Evolutionary conservation across 192 early-diverging fungal species (phyloP).

Genomic region (Umbelopsis isabellina): DNA sequence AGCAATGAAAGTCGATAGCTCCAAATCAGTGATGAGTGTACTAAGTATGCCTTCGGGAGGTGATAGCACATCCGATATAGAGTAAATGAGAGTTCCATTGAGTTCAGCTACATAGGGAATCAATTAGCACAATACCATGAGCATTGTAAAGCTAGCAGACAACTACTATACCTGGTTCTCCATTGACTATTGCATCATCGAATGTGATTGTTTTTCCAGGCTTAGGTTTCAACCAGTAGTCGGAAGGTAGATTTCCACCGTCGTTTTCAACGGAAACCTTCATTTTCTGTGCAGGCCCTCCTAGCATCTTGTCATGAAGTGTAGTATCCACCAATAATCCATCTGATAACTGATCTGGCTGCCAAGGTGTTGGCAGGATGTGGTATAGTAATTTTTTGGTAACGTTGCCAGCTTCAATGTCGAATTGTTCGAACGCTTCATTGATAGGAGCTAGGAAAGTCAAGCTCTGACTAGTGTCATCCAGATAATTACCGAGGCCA

Average conservation of each 20-base stretch:
- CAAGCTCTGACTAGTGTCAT: conserved; percentile 50
- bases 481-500: conserved; percentile 59
- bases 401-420: conserved; percentile 31
- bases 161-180: conserved; percentile 18
- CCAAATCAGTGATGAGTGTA: conserved; percentile 32
- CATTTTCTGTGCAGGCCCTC: conserved; percentile 25
- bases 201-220: conserved; percentile 33
- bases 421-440: conserved; percentile 46
- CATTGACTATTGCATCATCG: conserved; percentile 27
- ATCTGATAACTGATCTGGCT: conserved; percentile 46
- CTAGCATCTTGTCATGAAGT: conserved; percentile 33
- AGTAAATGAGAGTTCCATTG: conserved; percentile 28
- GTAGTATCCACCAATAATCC: conserved; percentile 55
- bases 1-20: conserved; percentile 40
- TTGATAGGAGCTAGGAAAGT: conserved; percentile 74
- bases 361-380: conserved; percentile 55
- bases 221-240: not conserved
- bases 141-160: not conserved
- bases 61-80: conserved; percentile 28
- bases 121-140: not conserved
- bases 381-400: conserved; percentile 63
- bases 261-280: conserved; percentile 27
- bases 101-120: conserved; percentile 17
- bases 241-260: not conserved
- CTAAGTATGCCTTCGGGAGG: conserved; percentile 27